Evolutionary conservation across 2,329 filamentous ascomycete species (phyloP), one percentile per base, ranked within the genome.

Genomic region (Mycosphaerella arachidis): DNA sequence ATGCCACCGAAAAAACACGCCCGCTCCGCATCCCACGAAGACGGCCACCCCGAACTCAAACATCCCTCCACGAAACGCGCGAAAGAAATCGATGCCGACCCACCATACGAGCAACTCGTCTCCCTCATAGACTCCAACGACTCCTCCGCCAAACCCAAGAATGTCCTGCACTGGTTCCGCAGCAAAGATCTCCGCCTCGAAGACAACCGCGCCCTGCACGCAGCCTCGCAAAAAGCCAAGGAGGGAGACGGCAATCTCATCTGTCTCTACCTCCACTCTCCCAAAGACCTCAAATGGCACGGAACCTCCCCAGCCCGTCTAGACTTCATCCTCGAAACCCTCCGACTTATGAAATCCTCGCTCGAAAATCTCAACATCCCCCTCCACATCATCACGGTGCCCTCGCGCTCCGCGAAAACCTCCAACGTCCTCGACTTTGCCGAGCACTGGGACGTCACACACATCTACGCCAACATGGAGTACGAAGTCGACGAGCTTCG

Each of bases 401-500:
- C 76, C 18, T 72, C 76, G 55, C 72, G 80, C 2, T 72, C 72
- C 29, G 71, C 77, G 20, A 79, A 79, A 55, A 75, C 77, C 0
- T 69, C 75, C 3, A 74, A 71, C 0, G 72, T 79, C 6, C 60
- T 77, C 20, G 66, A 78, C 0, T 81, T 81, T 61, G 67, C 80
- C 33, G 74, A 77, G 48, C 72, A 78, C 9, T 73, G 79, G 46
- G 69, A 75, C 24, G 67, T 81, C 12, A 78, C 76, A 1, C 78
- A 82, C 53, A 71, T 82, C 1, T 82, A 76, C 62, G 78, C 76
- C 16, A 81, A 82, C 55, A 85, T 92, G 61, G 92, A 96, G 72
- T 96, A 96, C 68, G 92, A 96, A 73, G 90, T 95, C 0, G 92
- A 97, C 70, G 92, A 96, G 75, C 76, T 96, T 58, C 81, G 92